Evolutionary conservation across 306 rosid species (phyloP), one percentile per base, ranked within the genome.

Genomic region (Astragalus glycyphyllos): DNA sequence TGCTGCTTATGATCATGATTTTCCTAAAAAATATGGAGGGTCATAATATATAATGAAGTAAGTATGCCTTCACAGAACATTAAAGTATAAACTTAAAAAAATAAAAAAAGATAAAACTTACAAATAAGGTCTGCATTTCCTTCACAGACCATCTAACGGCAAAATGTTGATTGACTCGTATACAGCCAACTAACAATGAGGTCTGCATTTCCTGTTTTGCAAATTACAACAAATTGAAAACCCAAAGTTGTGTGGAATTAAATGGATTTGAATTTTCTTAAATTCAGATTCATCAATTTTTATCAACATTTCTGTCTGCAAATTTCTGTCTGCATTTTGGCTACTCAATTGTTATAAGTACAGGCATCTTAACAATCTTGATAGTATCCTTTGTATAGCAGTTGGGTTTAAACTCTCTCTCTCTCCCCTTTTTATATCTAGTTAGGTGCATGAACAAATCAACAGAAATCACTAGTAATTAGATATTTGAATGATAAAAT

Each of bases 231-330:
- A 46, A n/a, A 46, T 46, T 6, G 11, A 59, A 29, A 11, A 10
- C 26, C 1, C 8, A 20, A 1, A 29, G 60, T 55, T 55, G 4
- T 55, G n/a, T 11, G 60, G 38, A 11, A 55, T 55, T 55, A 8
- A 11, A 26, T 26, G 60, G 32, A 60, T 60, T 41, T 8, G 51
- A 62, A 41, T 35, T 62, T 41, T 11, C 48, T 62, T 16, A 42
- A 26, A 16, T 10, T 20, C 53, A 20, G 49, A 41, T 42, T 46
- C 10, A 45, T 13, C 38, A 45, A 26, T 11, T 29, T 41, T 41
- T 17, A 62, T 41, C 13, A 44, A 13, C 9, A 37, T 48, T 46
- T 47, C 31, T n/a, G n/a, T 14, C 13, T 46, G 8, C 44, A 34
- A n/a, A 37, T 48, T 46, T 47, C 31, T n/a, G n/a, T 14, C 29